These are phyloP conservation scores for Naganishia cerealis DNA, from an alignment of 1,284 basidiomycete genomes.

Conservation along the genomic window DNA sequence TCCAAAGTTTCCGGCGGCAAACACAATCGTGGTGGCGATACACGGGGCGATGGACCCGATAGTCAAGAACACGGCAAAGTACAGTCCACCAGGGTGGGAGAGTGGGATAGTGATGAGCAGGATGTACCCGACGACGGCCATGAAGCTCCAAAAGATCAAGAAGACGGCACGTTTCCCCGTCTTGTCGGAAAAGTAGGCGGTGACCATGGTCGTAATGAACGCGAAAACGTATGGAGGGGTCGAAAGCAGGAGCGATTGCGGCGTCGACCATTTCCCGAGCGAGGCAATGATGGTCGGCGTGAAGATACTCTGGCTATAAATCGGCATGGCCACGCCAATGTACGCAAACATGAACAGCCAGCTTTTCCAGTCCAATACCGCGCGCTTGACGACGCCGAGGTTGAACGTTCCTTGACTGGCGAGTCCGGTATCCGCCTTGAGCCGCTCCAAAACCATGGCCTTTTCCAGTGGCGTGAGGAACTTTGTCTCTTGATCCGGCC, in stretches of 20 bases:
- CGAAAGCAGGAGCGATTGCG: slow-evolving; percentile 53
- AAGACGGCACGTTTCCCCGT: slow-evolving; percentile 51
- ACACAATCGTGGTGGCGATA: slow-evolving; percentile 56
- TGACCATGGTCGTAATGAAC: slow-evolving; percentile 56
- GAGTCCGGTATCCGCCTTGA: slow-evolving; percentile 52
- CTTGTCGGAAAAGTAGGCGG: slow-evolving; percentile 53
- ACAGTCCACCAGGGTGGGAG: slow-evolving; percentile 46
- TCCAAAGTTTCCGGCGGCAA: slow-evolving; percentile 54
- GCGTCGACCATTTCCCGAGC: slow-evolving; percentile 51
- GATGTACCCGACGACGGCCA: slow-evolving; percentile 55
- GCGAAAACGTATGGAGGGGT: slow-evolving; percentile 57
- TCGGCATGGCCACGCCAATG: slow-evolving; percentile 51
- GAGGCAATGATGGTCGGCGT: slow-evolving; percentile 53
- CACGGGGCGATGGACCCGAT: slow-evolving; percentile 52
- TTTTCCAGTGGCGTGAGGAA: slow-evolving; percentile 54
- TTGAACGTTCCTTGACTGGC: slow-evolving; percentile 47
- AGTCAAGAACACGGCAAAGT: slow-evolving; percentile 56
- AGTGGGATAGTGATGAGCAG: slow-evolving; percentile 49
- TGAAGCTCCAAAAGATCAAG: slow-evolving; percentile 55
- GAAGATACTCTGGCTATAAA: slow-evolving; percentile 55
- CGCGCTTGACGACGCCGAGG: slow-evolving; percentile 43
- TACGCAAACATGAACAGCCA: slow-evolving; percentile 51
- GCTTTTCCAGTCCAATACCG: slow-evolving; percentile 51
- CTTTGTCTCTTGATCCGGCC: slow-evolving; percentile 51
- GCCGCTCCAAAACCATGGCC: slow-evolving; percentile 49